Base-by-base conservation (phyloP, 2,329 filamentous ascomycete species). In the Byssoonygena ceratinophila region DNA sequence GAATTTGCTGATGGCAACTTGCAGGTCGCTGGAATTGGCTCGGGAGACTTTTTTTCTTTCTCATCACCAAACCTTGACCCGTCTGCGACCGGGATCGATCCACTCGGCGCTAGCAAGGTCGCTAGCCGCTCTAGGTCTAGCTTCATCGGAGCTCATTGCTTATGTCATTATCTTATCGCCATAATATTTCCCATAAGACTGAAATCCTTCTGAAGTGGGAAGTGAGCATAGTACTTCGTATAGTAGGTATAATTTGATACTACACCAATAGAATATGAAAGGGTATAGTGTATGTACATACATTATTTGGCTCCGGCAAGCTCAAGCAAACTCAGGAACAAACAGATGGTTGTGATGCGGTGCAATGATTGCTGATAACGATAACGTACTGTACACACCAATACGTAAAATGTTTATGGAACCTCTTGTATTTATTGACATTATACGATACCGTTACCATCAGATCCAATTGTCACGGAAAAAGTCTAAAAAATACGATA, bases 401-500 rank as follows among this genome's bases (percentile, higher is more conserved):
- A 40, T 40, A 40, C 37, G n/a, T 2, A 4, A 11, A 23, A 22
- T 22, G 12, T 12, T 5, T n/a, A 22, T 23, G 8, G 18, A 11
- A 23, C 18, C 11, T 2, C 6, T 11, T 2, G 12, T 12, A 40
- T 4, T 12, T 22, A 22, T 11, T 22, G 18, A 4, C 18, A 22
- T n/a, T 8, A 16, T 40, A 40, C 37, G 18, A 9, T 40, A 40
- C 37, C 9, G 18, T 2, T 40, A 40, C 37, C 18, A 12, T 5
- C 37, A 4, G 18, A 40, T 40, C 37, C 37, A 40, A 11, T 23
- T 6, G 20, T 18, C 18, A 40, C n/a, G n/a, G 8, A 11, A 40
- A 40, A 45, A 36, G 31, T 51, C 49, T 29, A 31, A 22, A 49
- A 41, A 29, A 29, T 27, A 32, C 31, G n/a, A 32, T 11, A 45